phyloP scores from a whole-genome alignment of 176 grass and related monocot genomes.

The Hyparrhenia diplandra region DNA sequence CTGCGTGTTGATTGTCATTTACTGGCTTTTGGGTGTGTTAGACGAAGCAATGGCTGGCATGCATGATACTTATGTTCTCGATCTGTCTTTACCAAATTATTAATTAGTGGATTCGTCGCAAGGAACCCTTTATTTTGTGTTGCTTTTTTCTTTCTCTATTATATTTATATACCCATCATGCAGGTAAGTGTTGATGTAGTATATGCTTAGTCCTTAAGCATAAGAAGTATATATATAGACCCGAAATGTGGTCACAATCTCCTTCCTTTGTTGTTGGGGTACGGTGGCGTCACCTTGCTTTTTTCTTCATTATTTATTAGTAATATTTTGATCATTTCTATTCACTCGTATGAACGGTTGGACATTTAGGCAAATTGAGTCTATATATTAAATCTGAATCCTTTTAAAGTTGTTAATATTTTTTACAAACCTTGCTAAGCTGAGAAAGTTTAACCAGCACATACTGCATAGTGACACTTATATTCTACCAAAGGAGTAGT shows the following conservation, averaged over 20 bases:
- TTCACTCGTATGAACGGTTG: too few species aligned
- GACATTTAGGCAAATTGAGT: too few species aligned
- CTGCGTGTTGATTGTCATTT: neutral
- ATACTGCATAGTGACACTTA: too few species aligned
- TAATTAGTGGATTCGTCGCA: neutral
- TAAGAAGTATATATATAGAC: neutral
- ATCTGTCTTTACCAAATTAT: neutral
- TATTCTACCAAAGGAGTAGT: too few species aligned
- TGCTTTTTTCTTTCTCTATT: neutral
- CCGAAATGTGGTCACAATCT: neutral
- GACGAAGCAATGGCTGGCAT: neutral
- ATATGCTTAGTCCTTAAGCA: constrained; percentile 10
- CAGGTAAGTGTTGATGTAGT: neutral
- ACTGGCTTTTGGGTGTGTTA: neutral
- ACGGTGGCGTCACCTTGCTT: neutral
- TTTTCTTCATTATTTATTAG: neutral
- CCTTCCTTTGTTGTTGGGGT: neutral
- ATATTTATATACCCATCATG: neutral
- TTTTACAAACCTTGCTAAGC: too few species aligned
- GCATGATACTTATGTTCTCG: neutral
- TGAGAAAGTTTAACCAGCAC: too few species aligned
- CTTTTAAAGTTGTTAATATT: too few species aligned
- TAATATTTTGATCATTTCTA: too few species aligned
- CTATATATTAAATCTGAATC: too few species aligned
- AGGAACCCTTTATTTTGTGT: neutral